These are phyloP conservation scores for Candida tropicalis DNA, from an alignment of 1,139 yeast species.

Conservation along the genomic window DNA sequence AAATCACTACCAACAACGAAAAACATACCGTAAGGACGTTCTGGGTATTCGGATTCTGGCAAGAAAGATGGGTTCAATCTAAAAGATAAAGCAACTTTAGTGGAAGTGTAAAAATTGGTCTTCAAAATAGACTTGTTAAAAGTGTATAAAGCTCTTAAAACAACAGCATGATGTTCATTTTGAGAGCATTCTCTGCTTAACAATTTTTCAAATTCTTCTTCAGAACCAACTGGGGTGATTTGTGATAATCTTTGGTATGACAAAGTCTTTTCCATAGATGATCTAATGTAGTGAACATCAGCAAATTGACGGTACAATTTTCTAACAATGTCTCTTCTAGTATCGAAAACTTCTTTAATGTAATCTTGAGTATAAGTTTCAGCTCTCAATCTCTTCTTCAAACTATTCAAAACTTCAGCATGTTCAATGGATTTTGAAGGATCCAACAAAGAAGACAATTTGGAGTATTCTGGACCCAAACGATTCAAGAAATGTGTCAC, in stretches of 20 bases:
- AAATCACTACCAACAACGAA: conserved; percentile 95
- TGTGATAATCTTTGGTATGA: conserved; percentile 86
- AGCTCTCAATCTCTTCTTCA: conserved; percentile 87
- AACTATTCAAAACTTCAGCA: conserved; percentile 73
- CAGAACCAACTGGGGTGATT: conserved; percentile 73
- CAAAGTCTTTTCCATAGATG: conserved; percentile 76
- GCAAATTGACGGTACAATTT: conserved; percentile 92
- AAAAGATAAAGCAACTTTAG: conserved; percentile 94
- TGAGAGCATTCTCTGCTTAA: conserved; percentile 76
- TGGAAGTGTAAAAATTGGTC: conserved; percentile 91
- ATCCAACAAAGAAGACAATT: conserved; percentile 67
- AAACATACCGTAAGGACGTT: conserved; percentile 92
- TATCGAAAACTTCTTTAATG: conserved; percentile 75
- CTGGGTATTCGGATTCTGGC: conserved; percentile 86
- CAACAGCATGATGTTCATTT: conserved; percentile 77
- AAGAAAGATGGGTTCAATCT: conserved; percentile 85
- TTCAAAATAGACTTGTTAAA: conserved; percentile 88
- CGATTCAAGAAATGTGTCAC: conserved; percentile 94
- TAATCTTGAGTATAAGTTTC: conserved; percentile 91
- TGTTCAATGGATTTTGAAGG: conserved; percentile 60
- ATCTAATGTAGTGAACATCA: conserved; percentile 79
- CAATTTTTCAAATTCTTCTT: conserved; percentile 71
- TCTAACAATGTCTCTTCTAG: conserved; percentile 72
- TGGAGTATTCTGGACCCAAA: conserved; percentile 85
- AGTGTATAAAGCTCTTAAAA: conserved; percentile 76